A percentile compares a stretch with the other conserved stretches of the same genome.
phyloP scores from a whole-genome alignment of 345 rosid genomes.

The Acer yangbiense region DNA sequence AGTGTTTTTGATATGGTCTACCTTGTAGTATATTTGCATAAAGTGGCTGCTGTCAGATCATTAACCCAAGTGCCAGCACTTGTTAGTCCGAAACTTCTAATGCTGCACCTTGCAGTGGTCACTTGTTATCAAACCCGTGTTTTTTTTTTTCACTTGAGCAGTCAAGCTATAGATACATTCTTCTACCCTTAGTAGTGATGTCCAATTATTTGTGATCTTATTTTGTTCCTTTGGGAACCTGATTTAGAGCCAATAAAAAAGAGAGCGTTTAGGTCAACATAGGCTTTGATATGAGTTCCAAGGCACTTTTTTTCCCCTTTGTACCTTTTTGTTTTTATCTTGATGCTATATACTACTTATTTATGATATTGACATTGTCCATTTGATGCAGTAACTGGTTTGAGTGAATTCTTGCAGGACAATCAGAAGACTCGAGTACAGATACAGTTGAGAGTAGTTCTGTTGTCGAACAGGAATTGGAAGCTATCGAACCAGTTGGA shows the following conservation, averaged over 20 bases:
- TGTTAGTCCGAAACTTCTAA: background rate
- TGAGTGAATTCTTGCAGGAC: conserved; percentile 30
- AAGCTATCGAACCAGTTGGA: conserved; percentile 32
- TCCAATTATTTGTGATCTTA: background rate
- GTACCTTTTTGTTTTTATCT: background rate
- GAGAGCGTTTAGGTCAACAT: background rate
- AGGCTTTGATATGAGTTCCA: background rate
- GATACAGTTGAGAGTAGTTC: conserved; percentile 20
- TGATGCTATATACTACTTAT: background rate
- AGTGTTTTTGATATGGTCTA: background rate
- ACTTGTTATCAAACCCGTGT: background rate
- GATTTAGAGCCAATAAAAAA: background rate
- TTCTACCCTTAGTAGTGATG: background rate
- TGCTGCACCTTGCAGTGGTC: background rate
- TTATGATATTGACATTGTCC: background rate
- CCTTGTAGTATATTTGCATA: background rate
- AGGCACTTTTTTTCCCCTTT: background rate
- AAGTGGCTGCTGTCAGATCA: background rate
- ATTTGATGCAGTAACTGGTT: conserved; percentile 17
- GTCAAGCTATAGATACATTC: background rate
- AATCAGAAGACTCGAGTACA: conserved; percentile 17
- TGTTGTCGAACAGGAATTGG: conserved; percentile 26
- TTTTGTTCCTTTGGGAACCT: background rate
- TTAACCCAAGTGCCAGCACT: background rate
- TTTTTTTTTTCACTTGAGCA: background rate